These are phyloP conservation scores for Tricholoma flavovirens DNA, from an alignment of 768 basidiomycete genomes.

Conservation along the genomic window DNA sequence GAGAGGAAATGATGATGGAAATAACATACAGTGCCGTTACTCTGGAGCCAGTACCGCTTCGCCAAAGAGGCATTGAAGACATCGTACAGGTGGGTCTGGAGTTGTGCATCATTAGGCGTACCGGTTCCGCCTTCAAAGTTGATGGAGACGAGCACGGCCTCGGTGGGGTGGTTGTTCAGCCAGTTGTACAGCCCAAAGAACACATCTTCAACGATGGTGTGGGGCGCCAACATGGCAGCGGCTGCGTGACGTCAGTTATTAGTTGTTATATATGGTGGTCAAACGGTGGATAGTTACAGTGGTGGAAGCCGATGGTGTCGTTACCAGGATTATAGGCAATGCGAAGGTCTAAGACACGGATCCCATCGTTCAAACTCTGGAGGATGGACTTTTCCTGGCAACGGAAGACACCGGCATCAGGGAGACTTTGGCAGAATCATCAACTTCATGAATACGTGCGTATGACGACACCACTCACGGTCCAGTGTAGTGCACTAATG, in stretches of 20 bases:
- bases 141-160: constrained; percentile 44
- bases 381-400: constrained; percentile 44
- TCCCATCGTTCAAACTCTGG: constrained; percentile 41
- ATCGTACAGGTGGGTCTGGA: constrained; percentile 37
- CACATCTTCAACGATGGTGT: constrained; percentile 43
- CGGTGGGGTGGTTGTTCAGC: constrained; percentile 46
- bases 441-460: not conserved
- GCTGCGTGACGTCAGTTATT: constrained; percentile 17
- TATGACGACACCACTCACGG: constrained; percentile 24
- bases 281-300: constrained; percentile 24
- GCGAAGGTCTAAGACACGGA: constrained; percentile 46
- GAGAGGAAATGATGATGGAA: not conserved
- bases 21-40: constrained; percentile 32
- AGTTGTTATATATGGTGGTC: not conserved
- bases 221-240: constrained; percentile 36
- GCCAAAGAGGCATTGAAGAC: constrained; percentile 33
- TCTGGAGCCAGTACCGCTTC: constrained; percentile 43
- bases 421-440: constrained; percentile 20
- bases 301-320: constrained; percentile 44
- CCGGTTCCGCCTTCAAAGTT: constrained; percentile 44
- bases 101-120: constrained; percentile 35
- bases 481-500: constrained; percentile 38
- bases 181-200: constrained; percentile 47
- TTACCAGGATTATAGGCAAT: constrained; percentile 46
- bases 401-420: constrained; percentile 28